Percentiles rank a stretch among this genome's conserved stretches.
Evolutionary conservation across 129 eudicot genomes (phyloP).

Genomic region (Helichrysum umbraculigerum): DNA sequence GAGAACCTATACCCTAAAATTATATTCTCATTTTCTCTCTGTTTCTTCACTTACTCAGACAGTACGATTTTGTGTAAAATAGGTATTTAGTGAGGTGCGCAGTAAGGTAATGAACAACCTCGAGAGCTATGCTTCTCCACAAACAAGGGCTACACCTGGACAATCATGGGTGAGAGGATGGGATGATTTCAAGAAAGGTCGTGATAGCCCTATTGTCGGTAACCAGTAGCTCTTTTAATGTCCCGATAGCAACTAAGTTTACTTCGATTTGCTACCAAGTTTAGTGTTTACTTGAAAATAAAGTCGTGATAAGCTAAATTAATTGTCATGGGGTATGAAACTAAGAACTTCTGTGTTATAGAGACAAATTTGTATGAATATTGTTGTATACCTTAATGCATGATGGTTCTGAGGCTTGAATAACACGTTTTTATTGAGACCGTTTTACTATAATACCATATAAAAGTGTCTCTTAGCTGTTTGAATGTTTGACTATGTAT

Average conservation of each 20-base stretch:
- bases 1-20: neutral
- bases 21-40: neutral
- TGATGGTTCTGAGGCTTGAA: constrained; percentile 10
- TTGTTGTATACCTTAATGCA: neutral
- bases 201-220: constrained; percentile 77
- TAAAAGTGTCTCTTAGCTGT: neutral
- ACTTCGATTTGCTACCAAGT: neutral
- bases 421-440: neutral
- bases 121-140: constrained; percentile 67
- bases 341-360: neutral
- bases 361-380: neutral
- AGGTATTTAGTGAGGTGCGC: constrained; percentile 78
- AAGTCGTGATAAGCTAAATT: neutral
- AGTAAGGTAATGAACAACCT: constrained; percentile 74
- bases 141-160: constrained; percentile 83
- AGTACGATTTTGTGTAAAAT: neutral
- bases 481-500: neutral
- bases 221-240: constrained; percentile 67
- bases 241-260: constrained; percentile 6
- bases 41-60: neutral
- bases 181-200: constrained; percentile 93
- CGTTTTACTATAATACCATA: constrained; percentile 14
- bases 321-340: neutral
- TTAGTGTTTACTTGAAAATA: constrained; percentile 9
- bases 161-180: constrained; percentile 98